Conservation (phyloP, 2,329 filamentous ascomycete species). For the Aspergillus melleus region DNA sequence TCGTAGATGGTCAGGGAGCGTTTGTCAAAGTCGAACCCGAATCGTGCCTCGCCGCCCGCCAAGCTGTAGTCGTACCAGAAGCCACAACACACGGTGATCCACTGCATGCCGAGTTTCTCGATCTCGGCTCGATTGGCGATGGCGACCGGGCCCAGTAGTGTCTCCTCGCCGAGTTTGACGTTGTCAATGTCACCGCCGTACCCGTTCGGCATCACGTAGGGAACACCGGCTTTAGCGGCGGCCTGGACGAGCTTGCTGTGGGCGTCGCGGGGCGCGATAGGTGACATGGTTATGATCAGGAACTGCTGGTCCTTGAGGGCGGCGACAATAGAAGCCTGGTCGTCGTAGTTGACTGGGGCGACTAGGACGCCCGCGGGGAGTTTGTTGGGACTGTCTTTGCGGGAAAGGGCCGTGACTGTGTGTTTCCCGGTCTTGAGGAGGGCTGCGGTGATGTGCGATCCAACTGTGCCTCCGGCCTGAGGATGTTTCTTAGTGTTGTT, state of each 20-base stretch:
- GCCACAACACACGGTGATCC: conserved; percentile 47
- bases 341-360: conserved; percentile 51
- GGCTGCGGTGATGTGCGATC: conserved; percentile 25
- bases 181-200: conserved; percentile 34
- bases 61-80: conserved; percentile 59
- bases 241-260: conserved; percentile 55
- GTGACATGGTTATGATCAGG: conserved; percentile 56
- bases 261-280: conserved; percentile 45
- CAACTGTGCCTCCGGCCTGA: conserved; percentile 39
- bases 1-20: conserved; percentile 51
- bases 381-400: conserved; percentile 41
- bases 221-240: conserved; percentile 56
- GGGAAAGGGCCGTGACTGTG: conserved; percentile 53
- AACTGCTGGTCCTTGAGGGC: conserved; percentile 58
- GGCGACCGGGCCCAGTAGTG: conserved; percentile 31
- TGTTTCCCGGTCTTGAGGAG: conserved; percentile 53
- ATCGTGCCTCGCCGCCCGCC: conserved; percentile 35
- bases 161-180: conserved; percentile 35
- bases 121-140: conserved; percentile 39
- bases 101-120: conserved; percentile 43
- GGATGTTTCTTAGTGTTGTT: conserved; percentile 12
- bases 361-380: conserved; percentile 49
- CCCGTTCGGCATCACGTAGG: conserved; percentile 58
- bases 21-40: conserved; percentile 53
- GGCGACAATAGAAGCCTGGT: conserved; percentile 46